Evolutionary conservation across 2,329 filamentous ascomycete genomes (phyloP), one percentile per base, ranked within the genome.

Genomic region (Aspergillus niger): DNA sequence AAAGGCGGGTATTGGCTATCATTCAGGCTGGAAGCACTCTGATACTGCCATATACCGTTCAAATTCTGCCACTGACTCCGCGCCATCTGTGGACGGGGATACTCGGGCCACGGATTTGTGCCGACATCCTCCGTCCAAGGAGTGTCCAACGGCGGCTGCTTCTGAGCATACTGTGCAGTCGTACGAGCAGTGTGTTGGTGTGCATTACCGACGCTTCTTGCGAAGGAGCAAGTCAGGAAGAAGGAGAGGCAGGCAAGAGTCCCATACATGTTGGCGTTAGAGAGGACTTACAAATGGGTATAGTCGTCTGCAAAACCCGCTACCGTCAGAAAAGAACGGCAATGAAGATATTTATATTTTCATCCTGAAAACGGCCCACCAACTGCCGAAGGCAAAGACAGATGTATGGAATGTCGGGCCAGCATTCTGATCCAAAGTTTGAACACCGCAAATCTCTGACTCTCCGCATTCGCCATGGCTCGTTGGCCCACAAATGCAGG

Each of bases 31-130:
- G 72, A 69, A 0, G 79, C 80, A 65, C 74, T 76, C 36, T 74
- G 71, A 59, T 81, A 82, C 41, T 74, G 75, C 80, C 80, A 82
- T 2, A 82, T 72, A 1, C 81, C 81, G 51, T 83, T 83, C 39
- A 83, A 70, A 38, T 78, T 82, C 67, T 80, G 75, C 81, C 81
- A 83, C n/a, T 77, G 64, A n/a, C 76, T 67, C 2, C 81, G 75
- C 57, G 80, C 70, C 41, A 82, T 68, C 57, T 79, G 79, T 5
- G 80, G 81, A 28, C 81, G 72, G 8, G 80, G 81, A 63, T 82
- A 81, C 58, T 82, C 80, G 7, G 80, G 79, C 81, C 81, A 83
- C 0, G 81, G 80, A 52, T 79, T 73, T 1, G 76, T 81, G 15
- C 81, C 81, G 5, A 81, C 79, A 24, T 77, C 71, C 38, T 76